phyloP scores from a whole-genome alignment of 495 filamentous ascomycete species.

The Neurospora sp. region DNA sequence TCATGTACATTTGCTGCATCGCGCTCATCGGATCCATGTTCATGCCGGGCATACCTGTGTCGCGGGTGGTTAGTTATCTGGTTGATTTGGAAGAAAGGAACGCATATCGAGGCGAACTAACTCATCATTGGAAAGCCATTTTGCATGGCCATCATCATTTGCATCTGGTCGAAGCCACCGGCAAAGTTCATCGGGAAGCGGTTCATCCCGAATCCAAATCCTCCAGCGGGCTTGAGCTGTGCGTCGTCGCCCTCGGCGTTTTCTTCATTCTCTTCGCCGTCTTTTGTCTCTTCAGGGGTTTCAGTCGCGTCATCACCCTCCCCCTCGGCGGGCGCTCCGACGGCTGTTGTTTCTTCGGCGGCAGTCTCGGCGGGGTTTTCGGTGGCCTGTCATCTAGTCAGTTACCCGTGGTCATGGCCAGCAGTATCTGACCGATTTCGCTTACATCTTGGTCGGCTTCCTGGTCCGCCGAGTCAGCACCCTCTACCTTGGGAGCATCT shows the following conservation, averaged over 20 bases:
- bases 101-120: slow-evolving; percentile 36
- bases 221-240: slow-evolving; percentile 25
- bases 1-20: slow-evolving; percentile 78
- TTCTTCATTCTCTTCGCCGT: slow-evolving; percentile 16
- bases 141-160: slow-evolving; percentile 62
- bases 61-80: slow-evolving; percentile 16
- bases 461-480: background rate
- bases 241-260: slow-evolving; percentile 17
- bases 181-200: slow-evolving; percentile 60
- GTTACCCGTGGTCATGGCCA: background rate
- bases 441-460: background rate
- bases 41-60: slow-evolving; percentile 65
- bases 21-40: slow-evolving; percentile 69
- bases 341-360: background rate
- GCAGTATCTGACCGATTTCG: background rate
- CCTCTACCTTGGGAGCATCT: slow-evolving; percentile 6
- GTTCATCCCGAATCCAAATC: slow-evolving; percentile 36
- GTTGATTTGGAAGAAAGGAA: background rate
- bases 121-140: slow-evolving; percentile 80
- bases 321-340: background rate
- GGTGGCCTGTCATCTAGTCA: background rate
- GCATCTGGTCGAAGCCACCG: slow-evolving; percentile 62
- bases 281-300: slow-evolving; percentile 1
- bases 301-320: background rate
- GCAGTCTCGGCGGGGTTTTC: background rate